Evolutionary conservation across 345 rosid species (phyloP), one percentile per base, ranked within the genome.

Genomic region (Rhodamnia argentea): DNA sequence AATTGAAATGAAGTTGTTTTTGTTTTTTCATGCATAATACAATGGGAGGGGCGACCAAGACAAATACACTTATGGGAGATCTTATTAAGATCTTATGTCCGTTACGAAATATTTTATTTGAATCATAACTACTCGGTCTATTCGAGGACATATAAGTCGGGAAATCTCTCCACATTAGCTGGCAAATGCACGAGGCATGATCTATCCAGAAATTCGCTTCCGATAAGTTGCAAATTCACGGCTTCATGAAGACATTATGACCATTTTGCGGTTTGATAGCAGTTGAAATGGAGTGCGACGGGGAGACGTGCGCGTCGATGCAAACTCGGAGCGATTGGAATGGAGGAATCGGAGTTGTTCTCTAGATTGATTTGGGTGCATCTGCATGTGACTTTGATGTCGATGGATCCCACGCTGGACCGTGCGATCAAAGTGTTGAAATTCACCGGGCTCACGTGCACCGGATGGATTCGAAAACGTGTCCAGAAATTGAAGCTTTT

Each of bases 121-220:
- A 14, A 10, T 62, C 7, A 27, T 27, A 0, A 0, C 10, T 27
- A 64, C 0, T 29, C 0, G 0, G 1, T 9, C 23, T 5, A 16
- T 4, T 64, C 3, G 3, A 3, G 0, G 18, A 32, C 9, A 0
- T 7, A 14, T 1, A 0, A 29, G 8, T 7, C 5, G 15, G 0
- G 7, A 62, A 29, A 29, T 62, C 75, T 27, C 5, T 29, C 0
- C 75, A 13, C 1, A 0, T 7, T 5, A 18, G 4, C 5, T 14
- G 14, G 7, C 3, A 29, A 62, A 62, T 62, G 9, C 22, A 14
- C 22, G 32, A 64, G 12, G 44, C 24, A 32, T 12, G 11, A 29
- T 62, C 5, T 2, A 15, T 27, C 2, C 1, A 6, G 3, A 14
- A 22, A 29, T 15, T 15, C 6, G 1, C 75, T 62, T 22, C 1